phyloP scores from a whole-genome alignment of 202 grass and related monocot species.

The Zoysia matrella region DNA sequence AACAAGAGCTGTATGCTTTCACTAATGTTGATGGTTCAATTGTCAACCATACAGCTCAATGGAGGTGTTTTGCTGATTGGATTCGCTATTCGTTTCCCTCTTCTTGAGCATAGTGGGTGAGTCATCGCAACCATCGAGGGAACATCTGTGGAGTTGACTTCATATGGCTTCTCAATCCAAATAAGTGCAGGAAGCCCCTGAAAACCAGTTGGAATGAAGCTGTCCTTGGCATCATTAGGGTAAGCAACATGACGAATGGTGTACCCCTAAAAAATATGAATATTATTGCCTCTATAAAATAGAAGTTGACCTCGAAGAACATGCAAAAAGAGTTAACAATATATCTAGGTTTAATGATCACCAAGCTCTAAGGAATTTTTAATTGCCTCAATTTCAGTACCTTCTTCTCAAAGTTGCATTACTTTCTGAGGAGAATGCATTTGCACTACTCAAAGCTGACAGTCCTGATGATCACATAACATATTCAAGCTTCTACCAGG shows the following conservation, averaged over 20 bases:
- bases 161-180: too few relatives aligned
- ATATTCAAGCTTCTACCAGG: slow-evolving; percentile 76
- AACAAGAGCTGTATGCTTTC: slow-evolving; percentile 32
- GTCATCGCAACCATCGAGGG: too few relatives aligned
- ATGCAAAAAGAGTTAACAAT: background rate
- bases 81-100: slow-evolving; percentile 35
- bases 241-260: slow-evolving; percentile 40
- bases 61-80: slow-evolving; percentile 28
- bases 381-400: slow-evolving; percentile 61
- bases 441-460: too few relatives aligned
- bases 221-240: slow-evolving; percentile 82
- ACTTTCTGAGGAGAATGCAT: too few relatives aligned
- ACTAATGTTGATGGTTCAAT: slow-evolving; percentile 34
- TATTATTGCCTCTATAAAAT: slow-evolving; percentile 39
- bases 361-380: slow-evolving; percentile 27
- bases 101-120: background rate
- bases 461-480: background rate
- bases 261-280: slow-evolving; percentile 13
- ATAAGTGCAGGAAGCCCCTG: too few relatives aligned
- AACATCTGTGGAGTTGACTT: too few relatives aligned
- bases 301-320: slow-evolving; percentile 32
- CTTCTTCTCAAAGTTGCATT: slow-evolving; percentile 53
- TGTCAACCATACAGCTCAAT: slow-evolving; percentile 8
- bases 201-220: too few relatives aligned
- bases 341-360: slow-evolving; percentile 30